Evolutionary conservation across 768 basidiomycete genomes (phyloP).

Genomic region (Tulasnella sp.): DNA sequence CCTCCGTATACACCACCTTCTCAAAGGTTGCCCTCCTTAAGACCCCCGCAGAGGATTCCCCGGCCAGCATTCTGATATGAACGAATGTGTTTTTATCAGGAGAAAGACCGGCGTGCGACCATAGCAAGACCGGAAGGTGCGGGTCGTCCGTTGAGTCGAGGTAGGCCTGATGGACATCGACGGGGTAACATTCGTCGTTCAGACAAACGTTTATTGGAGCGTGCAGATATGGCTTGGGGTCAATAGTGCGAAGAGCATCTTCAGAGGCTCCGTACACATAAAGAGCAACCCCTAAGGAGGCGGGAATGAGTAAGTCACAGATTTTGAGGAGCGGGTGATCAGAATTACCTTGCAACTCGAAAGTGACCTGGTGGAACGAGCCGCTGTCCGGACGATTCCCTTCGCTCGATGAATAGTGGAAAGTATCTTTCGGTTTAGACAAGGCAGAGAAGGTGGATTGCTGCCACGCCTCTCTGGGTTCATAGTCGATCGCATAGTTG

Average conservation of each 20-base stretch:
- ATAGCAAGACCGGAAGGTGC: conserved; percentile 1
- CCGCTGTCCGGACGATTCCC: neutral
- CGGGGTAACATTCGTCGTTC: conserved; percentile 4
- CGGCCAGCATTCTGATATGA: neutral
- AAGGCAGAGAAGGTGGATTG: neutral
- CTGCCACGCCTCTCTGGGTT: neutral
- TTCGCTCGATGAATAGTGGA: neutral
- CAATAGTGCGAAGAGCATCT: neutral
- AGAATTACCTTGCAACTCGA: neutral
- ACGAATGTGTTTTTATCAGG: neutral
- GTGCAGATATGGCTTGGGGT: neutral
- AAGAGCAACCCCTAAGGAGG: neutral
- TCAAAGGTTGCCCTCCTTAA: neutral
- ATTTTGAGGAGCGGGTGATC: neutral
- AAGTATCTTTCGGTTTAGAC: neutral
- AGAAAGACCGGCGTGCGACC: neutral
- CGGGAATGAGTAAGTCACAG: neutral
- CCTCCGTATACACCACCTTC: neutral
- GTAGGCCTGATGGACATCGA: conserved; percentile 17
- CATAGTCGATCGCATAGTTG: neutral
- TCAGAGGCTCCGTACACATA: conserved; percentile 6
- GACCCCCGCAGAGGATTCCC: neutral
- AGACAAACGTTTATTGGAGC: neutral
- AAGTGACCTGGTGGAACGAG: neutral
- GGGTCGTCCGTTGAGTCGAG: neutral